These are phyloP conservation scores for Colletotrichum coccodes DNA, from an alignment of 2,329 filamentous ascomycete species.

Conservation along the genomic window DNA sequence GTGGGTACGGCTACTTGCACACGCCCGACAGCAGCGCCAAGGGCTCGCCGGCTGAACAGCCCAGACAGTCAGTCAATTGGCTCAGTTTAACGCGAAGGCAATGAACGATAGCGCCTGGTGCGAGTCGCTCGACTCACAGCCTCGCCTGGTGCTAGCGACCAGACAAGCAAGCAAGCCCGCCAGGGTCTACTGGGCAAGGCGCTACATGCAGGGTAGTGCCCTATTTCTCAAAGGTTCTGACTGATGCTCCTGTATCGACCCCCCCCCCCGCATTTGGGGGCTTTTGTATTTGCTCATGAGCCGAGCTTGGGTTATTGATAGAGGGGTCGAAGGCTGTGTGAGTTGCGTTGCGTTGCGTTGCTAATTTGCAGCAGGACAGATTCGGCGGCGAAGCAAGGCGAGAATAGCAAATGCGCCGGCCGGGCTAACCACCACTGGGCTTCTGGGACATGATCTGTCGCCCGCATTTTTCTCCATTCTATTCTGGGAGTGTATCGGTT, in stretches of 20 bases:
- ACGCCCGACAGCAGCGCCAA: slow-evolving; percentile 4
- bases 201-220: neutral
- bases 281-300: slow-evolving; percentile 1
- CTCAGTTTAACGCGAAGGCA: neutral
- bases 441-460: neutral
- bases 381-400: slow-evolving; percentile 13
- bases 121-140: neutral
- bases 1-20: neutral
- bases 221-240: neutral
- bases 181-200: neutral
- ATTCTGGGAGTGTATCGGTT: neutral
- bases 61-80: neutral
- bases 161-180: neutral
- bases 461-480: slow-evolving; percentile 10
- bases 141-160: neutral
- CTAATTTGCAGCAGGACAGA: slow-evolving; percentile 9
- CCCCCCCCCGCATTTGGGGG: neutral
- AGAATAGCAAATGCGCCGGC: slow-evolving; percentile 21
- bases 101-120: neutral
- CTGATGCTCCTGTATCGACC: neutral
- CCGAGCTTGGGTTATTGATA: neutral
- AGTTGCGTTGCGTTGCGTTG: slow-evolving; percentile 17
- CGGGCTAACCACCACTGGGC: neutral
- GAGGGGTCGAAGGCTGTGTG: neutral
- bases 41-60: neutral